Evolutionary conservation across 371 early-diverging fungal species (phyloP).

Genomic region (Sporodiniella umbellata): DNA sequence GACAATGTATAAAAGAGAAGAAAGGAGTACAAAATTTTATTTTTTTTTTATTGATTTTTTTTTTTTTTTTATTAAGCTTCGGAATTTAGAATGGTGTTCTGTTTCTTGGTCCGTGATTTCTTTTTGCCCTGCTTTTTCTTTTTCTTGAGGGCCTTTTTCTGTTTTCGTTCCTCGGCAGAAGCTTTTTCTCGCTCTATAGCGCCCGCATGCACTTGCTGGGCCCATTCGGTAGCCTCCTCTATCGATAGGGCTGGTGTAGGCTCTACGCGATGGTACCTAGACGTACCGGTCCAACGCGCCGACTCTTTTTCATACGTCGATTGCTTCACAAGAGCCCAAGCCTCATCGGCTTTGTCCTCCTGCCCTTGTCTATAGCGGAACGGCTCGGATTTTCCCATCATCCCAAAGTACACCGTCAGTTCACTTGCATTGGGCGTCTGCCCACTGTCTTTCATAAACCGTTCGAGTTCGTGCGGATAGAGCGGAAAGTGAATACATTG

Average conservation of each 20-base stretch:
- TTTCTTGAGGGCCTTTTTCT: background rate
- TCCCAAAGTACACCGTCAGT: constrained; percentile 11
- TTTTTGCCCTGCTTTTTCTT: constrained; percentile 5
- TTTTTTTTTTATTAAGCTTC: background rate
- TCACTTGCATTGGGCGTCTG: constrained; percentile 3
- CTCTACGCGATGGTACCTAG: constrained; percentile 26
- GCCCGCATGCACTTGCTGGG: background rate
- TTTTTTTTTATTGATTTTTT: background rate
- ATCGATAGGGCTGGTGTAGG: constrained; percentile 21
- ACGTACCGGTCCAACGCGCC: constrained; percentile 9
- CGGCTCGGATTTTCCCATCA: constrained; percentile 19
- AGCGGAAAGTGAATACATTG: constrained; percentile 20
- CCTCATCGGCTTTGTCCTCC: constrained; percentile 23
- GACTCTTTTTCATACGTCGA: constrained; percentile 12
- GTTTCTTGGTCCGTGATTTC: background rate
- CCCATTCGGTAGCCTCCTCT: constrained; percentile 17
- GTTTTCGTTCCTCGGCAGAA: background rate
- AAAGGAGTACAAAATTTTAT: no score
- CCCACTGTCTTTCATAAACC: constrained; percentile 3
- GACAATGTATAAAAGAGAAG: background rate
- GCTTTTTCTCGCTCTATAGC: background rate
- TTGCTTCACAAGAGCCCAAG: constrained; percentile 14
- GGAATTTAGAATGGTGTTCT: background rate
- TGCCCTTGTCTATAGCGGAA: constrained; percentile 25
- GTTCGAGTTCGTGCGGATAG: constrained; percentile 1